A percentile compares a stretch with the other conserved stretches of the same genome.
These are phyloP conservation scores for Blastobotrys buckinghamii DNA, from an alignment of 1,139 yeast genomes.

Conservation along the genomic window DNA sequence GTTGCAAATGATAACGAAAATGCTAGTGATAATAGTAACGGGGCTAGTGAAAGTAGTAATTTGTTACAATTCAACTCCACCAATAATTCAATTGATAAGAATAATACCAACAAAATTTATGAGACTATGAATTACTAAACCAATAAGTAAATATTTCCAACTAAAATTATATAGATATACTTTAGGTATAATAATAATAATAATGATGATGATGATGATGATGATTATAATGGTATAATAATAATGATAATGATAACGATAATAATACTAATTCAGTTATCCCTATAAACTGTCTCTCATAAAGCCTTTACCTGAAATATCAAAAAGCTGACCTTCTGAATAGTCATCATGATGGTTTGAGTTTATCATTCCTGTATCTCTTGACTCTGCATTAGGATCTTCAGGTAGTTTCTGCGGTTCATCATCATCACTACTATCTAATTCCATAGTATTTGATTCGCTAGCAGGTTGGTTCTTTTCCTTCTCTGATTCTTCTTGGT, in stretches of 20 bases:
- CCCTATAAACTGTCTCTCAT: too few species aligned
- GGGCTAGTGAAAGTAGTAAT: neutral
- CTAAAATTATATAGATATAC: neutral
- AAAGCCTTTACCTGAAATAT: neutral
- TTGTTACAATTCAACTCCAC: neutral
- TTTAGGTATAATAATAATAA: too few species aligned
- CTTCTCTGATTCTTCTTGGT: neutral
- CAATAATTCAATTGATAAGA: neutral
- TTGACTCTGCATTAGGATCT: neutral
- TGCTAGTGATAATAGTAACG: neutral
- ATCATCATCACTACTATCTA: slow-evolving; percentile 3
- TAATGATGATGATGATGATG: too few species aligned
- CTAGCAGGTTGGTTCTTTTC: too few species aligned
- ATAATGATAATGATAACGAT: too few species aligned
- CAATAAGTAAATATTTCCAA: neutral
- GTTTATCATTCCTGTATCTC: neutral
- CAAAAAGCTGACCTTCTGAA: slow-evolving; percentile 4
- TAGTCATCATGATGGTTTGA: neutral
- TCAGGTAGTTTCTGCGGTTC: slow-evolving; percentile 5
- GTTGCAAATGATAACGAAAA: neutral
- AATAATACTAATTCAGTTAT: too few species aligned
- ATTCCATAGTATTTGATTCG: neutral
- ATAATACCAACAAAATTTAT: neutral
- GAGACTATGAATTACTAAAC: neutral
- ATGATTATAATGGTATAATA: too few species aligned